Evolutionary conservation across 108 stramenopile genomes (phyloP).

Genomic region (Cyclostephanos invisitatus): DNA sequence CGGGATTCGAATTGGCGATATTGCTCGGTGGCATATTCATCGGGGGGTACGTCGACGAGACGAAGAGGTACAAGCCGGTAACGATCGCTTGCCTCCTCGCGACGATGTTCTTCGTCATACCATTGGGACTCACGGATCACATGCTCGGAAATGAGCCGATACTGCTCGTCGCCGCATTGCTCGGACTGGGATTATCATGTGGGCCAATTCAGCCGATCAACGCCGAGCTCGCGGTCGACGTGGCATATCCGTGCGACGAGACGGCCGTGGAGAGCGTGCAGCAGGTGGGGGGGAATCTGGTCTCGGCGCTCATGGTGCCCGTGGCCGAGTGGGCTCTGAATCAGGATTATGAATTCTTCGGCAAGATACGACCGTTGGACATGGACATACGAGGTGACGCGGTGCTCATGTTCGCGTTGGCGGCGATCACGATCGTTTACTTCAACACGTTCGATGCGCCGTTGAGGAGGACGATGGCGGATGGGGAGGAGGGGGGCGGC

Average conservation of each 20-base stretch:
- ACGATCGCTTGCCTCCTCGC: slow-evolving; percentile 74
- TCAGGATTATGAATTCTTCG: slow-evolving; percentile 54
- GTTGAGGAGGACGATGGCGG: slow-evolving; percentile 48
- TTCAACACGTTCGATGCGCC: slow-evolving; percentile 57
- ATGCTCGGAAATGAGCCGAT: slow-evolving; percentile 51
- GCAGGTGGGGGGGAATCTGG: slow-evolving; percentile 61
- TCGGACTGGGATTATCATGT: slow-evolving; percentile 52
- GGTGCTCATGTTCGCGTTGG: slow-evolving; percentile 46
- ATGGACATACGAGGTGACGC: slow-evolving; percentile 57
- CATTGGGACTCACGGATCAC: slow-evolving; percentile 60
- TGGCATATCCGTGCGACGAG: slow-evolving; percentile 66
- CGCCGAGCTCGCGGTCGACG: slow-evolving; percentile 69
- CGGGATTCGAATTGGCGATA: slow-evolving; percentile 87
- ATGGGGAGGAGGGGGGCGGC: slow-evolving; percentile 25
- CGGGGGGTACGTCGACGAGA: slow-evolving; percentile 85
- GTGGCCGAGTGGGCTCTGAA: slow-evolving; percentile 55
- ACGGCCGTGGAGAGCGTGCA: slow-evolving; percentile 65
- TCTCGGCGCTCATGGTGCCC: slow-evolving; percentile 57
- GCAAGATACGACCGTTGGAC: slow-evolving; percentile 41
- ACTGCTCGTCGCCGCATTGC: slow-evolving; percentile 45
- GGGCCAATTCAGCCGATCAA: slow-evolving; percentile 70
- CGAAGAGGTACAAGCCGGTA: slow-evolving; percentile 84
- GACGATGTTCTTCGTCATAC: slow-evolving; percentile 57
- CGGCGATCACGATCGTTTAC: slow-evolving; percentile 48
- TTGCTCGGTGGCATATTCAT: slow-evolving; percentile 83